Conservation (phyloP, 768 basidiomycete species). For the Tricholoma furcatifolium region DNA sequence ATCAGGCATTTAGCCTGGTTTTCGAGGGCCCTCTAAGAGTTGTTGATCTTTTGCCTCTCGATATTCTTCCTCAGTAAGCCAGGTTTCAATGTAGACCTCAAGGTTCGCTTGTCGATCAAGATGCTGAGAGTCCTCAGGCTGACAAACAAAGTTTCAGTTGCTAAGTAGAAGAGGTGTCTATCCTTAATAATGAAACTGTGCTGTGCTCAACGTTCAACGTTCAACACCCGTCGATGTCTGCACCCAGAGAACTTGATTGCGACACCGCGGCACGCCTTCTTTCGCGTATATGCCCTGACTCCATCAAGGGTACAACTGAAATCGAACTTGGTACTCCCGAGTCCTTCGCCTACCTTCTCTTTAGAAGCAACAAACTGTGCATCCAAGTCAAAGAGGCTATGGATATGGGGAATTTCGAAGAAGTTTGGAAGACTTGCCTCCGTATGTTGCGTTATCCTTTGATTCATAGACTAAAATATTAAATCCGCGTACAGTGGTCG, state of each 20-base stretch:
- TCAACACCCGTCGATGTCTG: too few species aligned
- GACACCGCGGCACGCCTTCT: not conserved
- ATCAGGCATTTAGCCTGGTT: too few species aligned
- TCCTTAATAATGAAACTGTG: too few species aligned
- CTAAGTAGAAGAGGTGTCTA: too few species aligned
- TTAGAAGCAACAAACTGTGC: not conserved
- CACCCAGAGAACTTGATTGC: too few species aligned
- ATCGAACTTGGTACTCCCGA: not conserved
- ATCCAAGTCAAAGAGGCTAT: not conserved
- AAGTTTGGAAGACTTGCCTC: not conserved
- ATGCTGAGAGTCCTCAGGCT: slow-evolving; percentile 80
- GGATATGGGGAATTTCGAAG: not conserved
- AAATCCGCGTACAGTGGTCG: too few species aligned
- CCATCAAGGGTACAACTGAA: not conserved
- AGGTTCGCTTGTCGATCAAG: slow-evolving; percentile 68
- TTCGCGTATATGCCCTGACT: not conserved
- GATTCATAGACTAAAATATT: not conserved
- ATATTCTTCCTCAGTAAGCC: slow-evolving; percentile 78
- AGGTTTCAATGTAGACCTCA: slow-evolving; percentile 74
- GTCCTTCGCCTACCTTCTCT: not conserved
- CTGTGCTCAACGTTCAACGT: too few species aligned
- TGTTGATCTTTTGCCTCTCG: slow-evolving; percentile 58
- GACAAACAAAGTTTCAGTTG: slow-evolving; percentile 5
- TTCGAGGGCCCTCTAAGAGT: too few species aligned
- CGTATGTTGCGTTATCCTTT: not conserved